phyloP scores from a whole-genome alignment of 331 rosid genomes.

The Quercus lobata region DNA sequence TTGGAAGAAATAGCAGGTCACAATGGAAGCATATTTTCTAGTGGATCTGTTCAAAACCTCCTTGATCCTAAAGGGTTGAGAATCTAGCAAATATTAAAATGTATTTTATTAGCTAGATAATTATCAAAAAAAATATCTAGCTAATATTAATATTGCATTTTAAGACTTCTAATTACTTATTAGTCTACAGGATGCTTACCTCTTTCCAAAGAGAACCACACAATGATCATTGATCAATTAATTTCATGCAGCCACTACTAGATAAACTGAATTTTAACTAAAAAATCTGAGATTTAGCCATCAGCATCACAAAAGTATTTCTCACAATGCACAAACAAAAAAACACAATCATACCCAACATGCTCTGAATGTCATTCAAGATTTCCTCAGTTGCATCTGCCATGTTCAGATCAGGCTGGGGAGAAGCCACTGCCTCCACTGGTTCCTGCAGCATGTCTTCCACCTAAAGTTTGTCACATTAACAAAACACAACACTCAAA shows the following conservation, averaged over 20 bases:
- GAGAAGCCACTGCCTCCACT: slow-evolving; percentile 26
- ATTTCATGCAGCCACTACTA: background rate
- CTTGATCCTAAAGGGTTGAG: background rate
- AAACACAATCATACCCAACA: slow-evolving; percentile 38
- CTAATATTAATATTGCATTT: background rate
- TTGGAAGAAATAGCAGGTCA: background rate
- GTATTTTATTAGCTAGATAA: too few species aligned
- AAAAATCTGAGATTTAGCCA: slow-evolving; percentile 3
- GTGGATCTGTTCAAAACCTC: background rate
- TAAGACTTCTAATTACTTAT: background rate
- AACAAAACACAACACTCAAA: slow-evolving; percentile 5
- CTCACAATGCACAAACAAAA: slow-evolving; percentile 14
- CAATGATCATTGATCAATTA: background rate
- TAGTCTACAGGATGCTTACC: background rate
- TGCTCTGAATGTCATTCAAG: slow-evolving; percentile 4
- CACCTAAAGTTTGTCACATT: slow-evolving; percentile 33
- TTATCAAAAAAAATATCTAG: too few species aligned
- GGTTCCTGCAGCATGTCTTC: slow-evolving; percentile 29
- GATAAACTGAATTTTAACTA: background rate
- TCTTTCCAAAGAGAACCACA: background rate
- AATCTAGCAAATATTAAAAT: background rate
- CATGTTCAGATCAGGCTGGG: slow-evolving; percentile 16
- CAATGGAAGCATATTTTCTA: background rate
- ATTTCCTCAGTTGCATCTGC: slow-evolving; percentile 25
- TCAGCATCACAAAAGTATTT: slow-evolving; percentile 1